Conservation (phyloP, 208 protist genomes). For the Entamoeba histolytica region DNA sequence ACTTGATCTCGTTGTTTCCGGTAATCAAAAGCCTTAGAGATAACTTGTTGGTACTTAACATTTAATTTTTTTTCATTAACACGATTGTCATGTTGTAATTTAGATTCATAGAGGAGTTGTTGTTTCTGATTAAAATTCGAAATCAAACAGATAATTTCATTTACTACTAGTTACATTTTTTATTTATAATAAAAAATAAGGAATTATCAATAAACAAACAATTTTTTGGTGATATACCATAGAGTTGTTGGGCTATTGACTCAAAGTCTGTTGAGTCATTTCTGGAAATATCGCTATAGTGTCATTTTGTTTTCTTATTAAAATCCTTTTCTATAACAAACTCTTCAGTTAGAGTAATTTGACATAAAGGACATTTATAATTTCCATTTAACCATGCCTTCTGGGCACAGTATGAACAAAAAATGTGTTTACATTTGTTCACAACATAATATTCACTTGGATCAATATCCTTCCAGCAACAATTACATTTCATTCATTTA, state of each 20-base stretch:
- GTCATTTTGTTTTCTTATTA: neutral
- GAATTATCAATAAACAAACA: neutral
- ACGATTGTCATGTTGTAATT: neutral
- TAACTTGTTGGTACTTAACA: neutral
- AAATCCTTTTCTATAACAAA: neutral
- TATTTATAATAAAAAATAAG: neutral
- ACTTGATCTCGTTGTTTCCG: neutral
- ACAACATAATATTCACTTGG: neutral
- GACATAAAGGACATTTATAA: neutral
- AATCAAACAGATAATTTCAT: neutral
- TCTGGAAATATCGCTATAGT: neutral
- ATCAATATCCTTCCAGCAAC: neutral
- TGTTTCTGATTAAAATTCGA: neutral
- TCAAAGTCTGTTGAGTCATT: neutral
- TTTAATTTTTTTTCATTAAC: neutral
- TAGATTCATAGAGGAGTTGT: neutral
- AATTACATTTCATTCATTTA: neutral
- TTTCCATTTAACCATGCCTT: neutral
- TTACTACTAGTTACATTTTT: neutral
- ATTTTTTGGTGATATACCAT: neutral
- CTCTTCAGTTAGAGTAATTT: neutral
- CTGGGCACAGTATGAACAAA: neutral
- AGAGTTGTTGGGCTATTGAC: neutral
- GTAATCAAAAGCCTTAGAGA: neutral
- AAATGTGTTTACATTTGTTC: neutral